These are phyloP conservation scores for Cupressus sempervirens DNA, from an alignment of 75 land plant species.

Conservation along the genomic window DNA sequence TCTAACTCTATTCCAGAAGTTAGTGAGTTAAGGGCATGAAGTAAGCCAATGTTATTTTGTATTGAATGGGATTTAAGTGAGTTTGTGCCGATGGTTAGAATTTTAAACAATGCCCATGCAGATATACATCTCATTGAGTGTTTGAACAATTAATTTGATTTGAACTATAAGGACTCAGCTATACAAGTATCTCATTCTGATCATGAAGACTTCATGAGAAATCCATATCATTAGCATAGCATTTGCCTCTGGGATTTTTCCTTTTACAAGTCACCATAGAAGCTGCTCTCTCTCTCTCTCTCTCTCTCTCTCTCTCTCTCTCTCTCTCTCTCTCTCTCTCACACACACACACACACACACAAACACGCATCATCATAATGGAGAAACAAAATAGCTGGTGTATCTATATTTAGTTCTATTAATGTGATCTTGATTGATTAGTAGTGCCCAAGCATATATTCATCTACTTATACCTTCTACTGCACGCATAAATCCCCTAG, in stretches of 20 bases:
- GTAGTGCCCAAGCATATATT: not conserved
- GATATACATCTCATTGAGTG: not conserved
- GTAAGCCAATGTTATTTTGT: not conserved
- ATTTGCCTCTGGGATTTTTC: not conserved
- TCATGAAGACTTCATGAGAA: not conserved
- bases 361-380: no score
- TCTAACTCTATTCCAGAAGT: not conserved
- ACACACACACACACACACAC: no score
- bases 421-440: not conserved
- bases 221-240: not conserved
- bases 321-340: no score
- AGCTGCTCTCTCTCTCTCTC: not conserved
- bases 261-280: not conserved
- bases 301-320: not conserved
- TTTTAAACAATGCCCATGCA: not conserved
- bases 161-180: no score
- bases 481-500: not conserved
- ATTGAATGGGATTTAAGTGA: not conserved
- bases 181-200: not conserved
- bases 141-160: no score
- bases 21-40: not conserved
- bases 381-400: not conserved
- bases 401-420: not conserved
- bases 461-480: not conserved
- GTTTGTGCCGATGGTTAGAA: not conserved